Conservation (phyloP, 495 filamentous ascomycete species). For the Friedmanniomyces simplex region DNA sequence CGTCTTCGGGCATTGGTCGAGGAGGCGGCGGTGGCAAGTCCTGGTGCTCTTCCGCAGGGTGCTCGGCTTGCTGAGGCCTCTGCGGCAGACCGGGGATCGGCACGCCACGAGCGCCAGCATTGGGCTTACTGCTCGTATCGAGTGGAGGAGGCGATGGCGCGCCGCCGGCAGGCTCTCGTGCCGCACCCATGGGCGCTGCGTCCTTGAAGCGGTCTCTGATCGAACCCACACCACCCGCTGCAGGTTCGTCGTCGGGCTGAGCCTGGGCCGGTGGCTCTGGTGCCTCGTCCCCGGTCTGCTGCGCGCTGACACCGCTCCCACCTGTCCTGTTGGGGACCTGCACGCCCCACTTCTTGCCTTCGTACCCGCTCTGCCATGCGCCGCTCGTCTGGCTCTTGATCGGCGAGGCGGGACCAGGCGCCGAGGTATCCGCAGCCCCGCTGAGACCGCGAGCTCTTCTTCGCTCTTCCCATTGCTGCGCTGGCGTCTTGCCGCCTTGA, state of each 20-base stretch:
- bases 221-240: slow-evolving; percentile 53
- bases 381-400: slow-evolving; percentile 59
- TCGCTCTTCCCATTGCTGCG: slow-evolving; percentile 94
- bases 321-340: slow-evolving; percentile 64
- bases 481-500: slow-evolving; percentile 88
- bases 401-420: slow-evolving; percentile 39
- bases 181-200: slow-evolving; percentile 53
- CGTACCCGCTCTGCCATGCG: slow-evolving; percentile 80
- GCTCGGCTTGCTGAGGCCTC: slow-evolving; percentile 43
- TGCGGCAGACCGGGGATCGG: slow-evolving; percentile 65
- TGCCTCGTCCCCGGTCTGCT: slow-evolving; percentile 11
- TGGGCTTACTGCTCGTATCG: slow-evolving; percentile 51
- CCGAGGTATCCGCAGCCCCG: slow-evolving; percentile 32
- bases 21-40: slow-evolving; percentile 46
- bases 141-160: slow-evolving; percentile 54
- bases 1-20: slow-evolving; percentile 36
- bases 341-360: slow-evolving; percentile 77
- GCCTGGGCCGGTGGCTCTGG: slow-evolving; percentile 35
- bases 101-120: slow-evolving; percentile 45
- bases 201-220: slow-evolving; percentile 70
- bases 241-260: slow-evolving; percentile 39
- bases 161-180: slow-evolving; percentile 36
- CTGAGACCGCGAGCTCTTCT: slow-evolving; percentile 58
- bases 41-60: slow-evolving; percentile 40
- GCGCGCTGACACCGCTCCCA: slow-evolving; percentile 46